phyloP scores from a whole-genome alignment of 345 rosid genomes.

The Eucalyptus sideroxylon region DNA sequence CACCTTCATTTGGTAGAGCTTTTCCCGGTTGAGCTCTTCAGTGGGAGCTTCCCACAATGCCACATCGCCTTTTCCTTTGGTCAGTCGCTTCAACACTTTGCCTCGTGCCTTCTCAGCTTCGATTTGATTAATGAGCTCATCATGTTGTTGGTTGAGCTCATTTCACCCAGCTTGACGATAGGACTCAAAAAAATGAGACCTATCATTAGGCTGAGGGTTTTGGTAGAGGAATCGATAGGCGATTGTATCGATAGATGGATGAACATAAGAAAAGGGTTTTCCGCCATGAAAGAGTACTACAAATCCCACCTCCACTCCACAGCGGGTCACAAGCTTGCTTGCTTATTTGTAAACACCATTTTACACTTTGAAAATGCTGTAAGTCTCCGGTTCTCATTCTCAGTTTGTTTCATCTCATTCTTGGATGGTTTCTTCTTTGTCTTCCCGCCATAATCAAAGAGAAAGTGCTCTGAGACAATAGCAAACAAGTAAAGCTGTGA shows the following conservation, averaged over 20 bases:
- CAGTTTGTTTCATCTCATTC: too few species aligned
- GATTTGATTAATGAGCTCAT: too few species aligned
- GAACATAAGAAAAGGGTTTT: background rate
- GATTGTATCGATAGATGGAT: background rate
- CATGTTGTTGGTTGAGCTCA: background rate
- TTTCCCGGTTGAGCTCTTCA: background rate
- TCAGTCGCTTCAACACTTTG: too few species aligned
- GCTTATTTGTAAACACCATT: background rate
- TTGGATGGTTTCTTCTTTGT: too few species aligned
- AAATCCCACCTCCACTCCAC: background rate
- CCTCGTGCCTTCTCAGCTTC: too few species aligned
- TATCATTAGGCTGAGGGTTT: background rate
- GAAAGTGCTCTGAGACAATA: background rate
- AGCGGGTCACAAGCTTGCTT: background rate
- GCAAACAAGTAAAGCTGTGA: background rate
- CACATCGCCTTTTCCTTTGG: too few species aligned
- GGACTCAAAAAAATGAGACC: rapidly evolving
- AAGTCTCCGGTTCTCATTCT: too few species aligned
- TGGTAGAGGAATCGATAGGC: background rate
- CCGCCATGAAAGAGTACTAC: background rate
- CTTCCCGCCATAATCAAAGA: background rate
- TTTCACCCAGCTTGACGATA: background rate
- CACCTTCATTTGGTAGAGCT: background rate
- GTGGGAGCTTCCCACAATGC: too few species aligned
- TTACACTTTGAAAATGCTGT: background rate